phyloP scores from a whole-genome alignment of 2,329 filamentous ascomycete species.

The Blastomyces gilchristii region DNA sequence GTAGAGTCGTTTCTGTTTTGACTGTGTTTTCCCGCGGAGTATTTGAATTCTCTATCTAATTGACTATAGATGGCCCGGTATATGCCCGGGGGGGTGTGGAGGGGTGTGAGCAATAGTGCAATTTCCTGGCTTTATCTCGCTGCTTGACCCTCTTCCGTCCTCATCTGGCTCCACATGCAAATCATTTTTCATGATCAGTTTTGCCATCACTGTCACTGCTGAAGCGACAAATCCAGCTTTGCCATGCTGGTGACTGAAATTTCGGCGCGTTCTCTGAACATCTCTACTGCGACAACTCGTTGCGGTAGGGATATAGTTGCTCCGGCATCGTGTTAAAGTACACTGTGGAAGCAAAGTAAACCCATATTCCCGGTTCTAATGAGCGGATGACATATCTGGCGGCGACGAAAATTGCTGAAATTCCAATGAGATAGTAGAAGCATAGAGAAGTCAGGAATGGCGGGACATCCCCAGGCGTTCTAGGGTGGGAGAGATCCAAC shows the following conservation, averaged over 20 bases:
- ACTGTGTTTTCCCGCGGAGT: background rate
- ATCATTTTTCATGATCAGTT: conserved; percentile 36
- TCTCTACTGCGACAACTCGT: conserved; percentile 56
- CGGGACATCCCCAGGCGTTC: no score
- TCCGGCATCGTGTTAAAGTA: conserved; percentile 61
- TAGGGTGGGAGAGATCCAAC: no score
- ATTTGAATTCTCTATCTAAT: conserved; percentile 22
- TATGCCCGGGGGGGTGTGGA: no score
- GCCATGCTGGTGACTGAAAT: conserved; percentile 55
- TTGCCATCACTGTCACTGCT: conserved; percentile 20
- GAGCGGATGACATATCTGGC: background rate
- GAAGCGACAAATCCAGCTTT: conserved; percentile 29
- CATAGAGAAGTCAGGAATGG: conserved; percentile 57
- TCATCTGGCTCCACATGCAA: conserved; percentile 25
- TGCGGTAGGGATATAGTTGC: conserved; percentile 61
- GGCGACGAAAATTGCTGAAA: conserved; percentile 15
- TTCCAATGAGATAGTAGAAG: conserved; percentile 46
- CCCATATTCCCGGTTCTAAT: conserved; percentile 34
- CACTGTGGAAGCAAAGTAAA: conserved; percentile 53
- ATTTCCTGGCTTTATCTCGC: conserved; percentile 27
- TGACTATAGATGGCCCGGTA: conserved; percentile 32
- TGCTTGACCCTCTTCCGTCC: conserved; percentile 29
- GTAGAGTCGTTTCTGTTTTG: background rate
- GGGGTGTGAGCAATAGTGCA: conserved; percentile 35
- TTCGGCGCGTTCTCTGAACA: conserved; percentile 50